Evolutionary conservation across 495 filamentous ascomycete genomes (phyloP).

Genomic region (Hapsidospora chrysogenum): DNA sequence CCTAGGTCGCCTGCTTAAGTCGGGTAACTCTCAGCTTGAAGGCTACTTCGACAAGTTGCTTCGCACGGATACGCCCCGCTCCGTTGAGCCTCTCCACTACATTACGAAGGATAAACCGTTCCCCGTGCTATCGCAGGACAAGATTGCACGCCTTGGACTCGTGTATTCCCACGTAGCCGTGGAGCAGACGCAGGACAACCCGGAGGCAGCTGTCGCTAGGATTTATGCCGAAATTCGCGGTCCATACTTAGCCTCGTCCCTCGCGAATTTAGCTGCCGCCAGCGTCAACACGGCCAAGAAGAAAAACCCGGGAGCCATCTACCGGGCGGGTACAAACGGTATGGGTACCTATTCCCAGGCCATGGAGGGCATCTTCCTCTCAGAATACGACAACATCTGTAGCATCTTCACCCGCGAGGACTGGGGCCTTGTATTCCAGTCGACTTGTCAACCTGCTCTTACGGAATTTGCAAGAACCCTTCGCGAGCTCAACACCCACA

Average conservation of each 20-base stretch:
- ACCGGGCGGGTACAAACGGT: conserved; percentile 81
- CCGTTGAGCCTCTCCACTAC: conserved; percentile 80
- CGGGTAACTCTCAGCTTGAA: conserved; percentile 67
- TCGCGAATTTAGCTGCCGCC: conserved; percentile 74
- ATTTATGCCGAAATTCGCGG: conserved; percentile 77
- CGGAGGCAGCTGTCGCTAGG: conserved; percentile 43
- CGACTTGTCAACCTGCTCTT: conserved; percentile 60
- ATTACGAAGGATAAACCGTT: conserved; percentile 65
- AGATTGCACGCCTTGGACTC: conserved; percentile 27
- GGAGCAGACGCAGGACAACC: conserved; percentile 11
- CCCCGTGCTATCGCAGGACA: conserved; percentile 29
- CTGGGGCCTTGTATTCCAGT: conserved; percentile 59
- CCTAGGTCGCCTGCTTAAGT: conserved; percentile 55
- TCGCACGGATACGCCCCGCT: conserved; percentile 44
- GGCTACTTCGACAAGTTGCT: conserved; percentile 61
- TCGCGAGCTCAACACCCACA: conserved; percentile 75
- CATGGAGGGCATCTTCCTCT: conserved; percentile 68
- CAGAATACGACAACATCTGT: conserved; percentile 79
- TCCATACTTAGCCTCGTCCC: conserved; percentile 60
- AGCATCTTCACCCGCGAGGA: conserved; percentile 71
- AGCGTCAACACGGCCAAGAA: conserved; percentile 79
- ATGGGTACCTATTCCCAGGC: conserved; percentile 79
- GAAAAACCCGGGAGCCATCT: conserved; percentile 60
- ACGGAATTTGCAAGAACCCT: conserved; percentile 73
- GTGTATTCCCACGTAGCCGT: conserved; percentile 31